Percentiles rank a stretch among this genome's conserved stretches.
Conservation (phyloP, 805 yeast species). For the Zygosaccharomyces gambellarensis region DNA sequence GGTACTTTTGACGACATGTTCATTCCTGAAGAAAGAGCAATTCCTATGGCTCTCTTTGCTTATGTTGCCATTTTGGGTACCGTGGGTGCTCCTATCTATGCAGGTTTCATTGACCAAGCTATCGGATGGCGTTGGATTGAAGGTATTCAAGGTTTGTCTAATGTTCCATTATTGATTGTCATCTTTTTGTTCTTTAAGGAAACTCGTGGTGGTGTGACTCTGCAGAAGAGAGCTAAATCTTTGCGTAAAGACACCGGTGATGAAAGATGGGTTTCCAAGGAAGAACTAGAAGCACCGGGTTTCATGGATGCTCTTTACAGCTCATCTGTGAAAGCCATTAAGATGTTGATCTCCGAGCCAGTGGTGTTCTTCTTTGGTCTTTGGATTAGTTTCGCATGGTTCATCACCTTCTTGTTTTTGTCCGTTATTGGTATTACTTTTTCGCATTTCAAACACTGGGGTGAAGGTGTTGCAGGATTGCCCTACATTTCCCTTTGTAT, state of each 20-base stretch:
- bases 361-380: conserved; percentile 4
- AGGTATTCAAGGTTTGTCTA: conserved; percentile 1
- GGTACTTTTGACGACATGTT: conserved; percentile 5
- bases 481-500: conserved; percentile 1
- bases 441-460: background rate
- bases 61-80: conserved; percentile 2
- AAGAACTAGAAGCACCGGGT: conserved; percentile 1
- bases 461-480: conserved; percentile 3
- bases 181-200: background rate
- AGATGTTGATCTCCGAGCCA: background rate
- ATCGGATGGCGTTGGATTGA: conserved; percentile 5
- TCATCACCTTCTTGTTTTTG: conserved; percentile 2
- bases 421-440: conserved; percentile 1
- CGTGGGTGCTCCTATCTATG: conserved; percentile 3
- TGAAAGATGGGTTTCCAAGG: conserved; percentile 4
- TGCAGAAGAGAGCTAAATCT: conserved; percentile 2
- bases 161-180: conserved; percentile 1
- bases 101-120: background rate
- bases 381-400: conserved; percentile 3
- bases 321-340: conserved; percentile 1
- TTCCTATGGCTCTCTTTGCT: conserved; percentile 1
- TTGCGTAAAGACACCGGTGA: conserved; percentile 5
- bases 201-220: conserved; percentile 3
- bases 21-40: conserved; percentile 1
- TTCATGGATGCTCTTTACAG: conserved; percentile 2